Base-by-base conservation (phyloP, 495 filamentous ascomycete genomes). In the Penicillium verhagenii region DNA sequence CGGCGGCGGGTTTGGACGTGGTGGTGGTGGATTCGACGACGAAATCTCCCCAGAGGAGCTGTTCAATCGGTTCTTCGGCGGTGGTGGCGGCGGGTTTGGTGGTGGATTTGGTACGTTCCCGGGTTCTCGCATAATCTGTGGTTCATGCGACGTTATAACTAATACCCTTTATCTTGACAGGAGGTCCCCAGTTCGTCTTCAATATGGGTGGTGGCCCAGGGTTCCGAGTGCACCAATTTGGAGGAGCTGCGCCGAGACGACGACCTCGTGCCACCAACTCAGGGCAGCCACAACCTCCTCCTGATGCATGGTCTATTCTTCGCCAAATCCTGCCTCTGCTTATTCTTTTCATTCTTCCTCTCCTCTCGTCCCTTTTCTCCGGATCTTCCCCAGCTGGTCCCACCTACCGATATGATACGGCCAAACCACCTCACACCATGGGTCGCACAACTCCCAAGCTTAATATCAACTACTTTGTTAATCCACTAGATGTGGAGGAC, bases 41-140 rank as follows among this genome's bases (percentile, higher is more conserved):
- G 94, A 97, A 65, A 94, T 98, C 51, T 95, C 89, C 33, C 93
- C 94, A 0, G 94, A 98, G 73, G 94, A 98, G 64, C 78, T 97
- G 73, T 97, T 98, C 73, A 85, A 92, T 67, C 83, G 92, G 57
- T 97, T 98, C 78, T 98, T 98, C 75, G 84, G 82, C 21, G 88
- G 85, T 45, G 78, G 78, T 20, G 70, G 76, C 56, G 72, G 73
- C 23, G 69, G 68, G 45, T 72, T 76, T 69, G 82, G 81, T 24
- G 75, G 76, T 49, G 85, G 81, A 20, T 90, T 91, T 65, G 89
- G 87, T 79, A 78, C 18, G 71, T 35, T 28, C 2, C 33, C 37
- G 31, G 33, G 31, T 37, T 8, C n/a, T 24, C 28, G 43, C n/a
- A 25, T 28, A 35, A 23, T 2, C 47, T 9, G 14, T 31, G 6